Percentiles rank a stretch among this genome's conserved stretches.
phyloP scores from a whole-genome alignment of 495 filamentous ascomycete genomes.

The Penicillium flavigenum region DNA sequence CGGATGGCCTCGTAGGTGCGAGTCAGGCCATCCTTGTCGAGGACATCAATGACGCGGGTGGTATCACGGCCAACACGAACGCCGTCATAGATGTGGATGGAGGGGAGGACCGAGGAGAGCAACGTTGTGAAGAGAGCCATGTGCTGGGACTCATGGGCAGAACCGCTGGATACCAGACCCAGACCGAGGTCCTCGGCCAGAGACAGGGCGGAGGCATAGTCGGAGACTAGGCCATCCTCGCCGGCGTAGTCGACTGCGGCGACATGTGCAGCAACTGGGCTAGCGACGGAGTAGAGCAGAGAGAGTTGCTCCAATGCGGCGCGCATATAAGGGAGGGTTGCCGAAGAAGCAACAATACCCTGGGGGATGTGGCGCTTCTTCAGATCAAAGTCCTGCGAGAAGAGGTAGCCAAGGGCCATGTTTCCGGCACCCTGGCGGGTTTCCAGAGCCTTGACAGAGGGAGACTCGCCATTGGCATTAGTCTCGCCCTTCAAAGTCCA shows the following conservation, averaged over 20 bases:
- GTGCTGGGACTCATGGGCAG: slow-evolving; percentile 88
- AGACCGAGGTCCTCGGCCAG: slow-evolving; percentile 90
- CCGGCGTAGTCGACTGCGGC: slow-evolving; percentile 87
- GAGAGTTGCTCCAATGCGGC: slow-evolving; percentile 86
- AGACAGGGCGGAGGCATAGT: slow-evolving; percentile 79
- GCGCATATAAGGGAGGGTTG: slow-evolving; percentile 76
- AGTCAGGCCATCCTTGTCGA: slow-evolving; percentile 70
- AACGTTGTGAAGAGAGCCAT: slow-evolving; percentile 90
- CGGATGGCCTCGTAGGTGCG: slow-evolving; percentile 68
- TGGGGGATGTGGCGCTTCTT: slow-evolving; percentile 90
- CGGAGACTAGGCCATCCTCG: slow-evolving; percentile 72
- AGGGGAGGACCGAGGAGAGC: slow-evolving; percentile 74
- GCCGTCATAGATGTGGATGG: slow-evolving; percentile 90
- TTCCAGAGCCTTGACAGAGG: slow-evolving; percentile 76
- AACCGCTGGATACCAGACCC: slow-evolving; percentile 79
- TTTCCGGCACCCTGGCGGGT: slow-evolving; percentile 86
- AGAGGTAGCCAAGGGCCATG: slow-evolving; percentile 93
- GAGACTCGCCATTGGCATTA: slow-evolving; percentile 80
- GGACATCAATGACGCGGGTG: slow-evolving; percentile 77
- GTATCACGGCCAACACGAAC: slow-evolving; percentile 83
- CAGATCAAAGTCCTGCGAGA: slow-evolving; percentile 90
- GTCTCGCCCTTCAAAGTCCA: slow-evolving; percentile 66
- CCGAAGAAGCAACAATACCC: slow-evolving; percentile 79
- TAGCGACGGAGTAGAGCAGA: slow-evolving; percentile 82
- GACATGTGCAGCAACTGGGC: slow-evolving; percentile 88